Percentiles rank a stretch among this genome's conserved stretches.
These are phyloP conservation scores for Russula dissimulans DNA, from an alignment of 768 basidiomycete genomes.

Conservation along the genomic window DNA sequence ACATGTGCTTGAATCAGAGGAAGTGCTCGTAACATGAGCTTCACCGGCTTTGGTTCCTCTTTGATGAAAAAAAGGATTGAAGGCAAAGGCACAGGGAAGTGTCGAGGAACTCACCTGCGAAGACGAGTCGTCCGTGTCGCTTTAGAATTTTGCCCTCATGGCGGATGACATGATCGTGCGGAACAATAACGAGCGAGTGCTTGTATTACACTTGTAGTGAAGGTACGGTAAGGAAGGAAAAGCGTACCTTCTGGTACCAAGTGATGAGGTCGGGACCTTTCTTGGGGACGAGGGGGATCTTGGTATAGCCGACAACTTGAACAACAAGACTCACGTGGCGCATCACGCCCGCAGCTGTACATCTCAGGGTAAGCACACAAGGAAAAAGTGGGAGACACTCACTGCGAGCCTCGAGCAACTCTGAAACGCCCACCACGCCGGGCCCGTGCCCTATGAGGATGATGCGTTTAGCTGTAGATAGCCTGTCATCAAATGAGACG, in stretches of 20 bases:
- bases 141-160: conserved; percentile 36
- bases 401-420: conserved; percentile 68
- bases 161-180: conserved; percentile 48
- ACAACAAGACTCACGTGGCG: conserved; percentile 25
- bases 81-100: not conserved
- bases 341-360: conserved; percentile 42
- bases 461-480: conserved; percentile 63
- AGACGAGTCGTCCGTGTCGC: conserved; percentile 55
- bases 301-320: conserved; percentile 18
- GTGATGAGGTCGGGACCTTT: conserved; percentile 11
- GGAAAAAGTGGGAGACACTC: conserved; percentile 20
- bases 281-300: conserved; percentile 18
- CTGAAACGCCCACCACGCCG: conserved; percentile 68
- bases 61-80: not conserved
- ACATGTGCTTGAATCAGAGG: conserved; percentile 18
- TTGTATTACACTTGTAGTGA: conserved; percentile 26
- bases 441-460: conserved; percentile 83
- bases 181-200: conserved; percentile 67
- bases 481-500: conserved; percentile 32
- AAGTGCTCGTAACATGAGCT: conserved; percentile 43
- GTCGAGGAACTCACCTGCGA: conserved; percentile 43
- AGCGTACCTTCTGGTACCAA: conserved; percentile 67
- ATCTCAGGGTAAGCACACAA: not conserved
- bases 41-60: conserved; percentile 70
- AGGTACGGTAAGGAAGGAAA: not conserved